These are phyloP conservation scores for Talaromyces islandicus DNA, from an alignment of 2,329 filamentous ascomycete species.

Conservation along the genomic window DNA sequence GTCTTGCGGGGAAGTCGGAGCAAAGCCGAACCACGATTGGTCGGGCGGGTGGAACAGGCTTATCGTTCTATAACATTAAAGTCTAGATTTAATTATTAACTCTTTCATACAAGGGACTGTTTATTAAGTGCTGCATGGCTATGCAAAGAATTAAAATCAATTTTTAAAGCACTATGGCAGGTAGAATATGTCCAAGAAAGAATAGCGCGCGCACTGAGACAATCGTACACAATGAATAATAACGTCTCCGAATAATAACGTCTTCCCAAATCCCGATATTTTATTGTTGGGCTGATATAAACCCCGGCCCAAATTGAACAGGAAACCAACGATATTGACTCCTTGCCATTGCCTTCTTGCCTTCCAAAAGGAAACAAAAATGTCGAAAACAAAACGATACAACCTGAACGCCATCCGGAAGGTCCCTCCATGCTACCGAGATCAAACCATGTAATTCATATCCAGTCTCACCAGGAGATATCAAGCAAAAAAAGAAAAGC, in stretches of 20 bases:
- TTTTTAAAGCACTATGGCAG: neutral
- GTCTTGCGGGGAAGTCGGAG: neutral
- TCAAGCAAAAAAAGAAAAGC: neutral
- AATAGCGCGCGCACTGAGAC: neutral
- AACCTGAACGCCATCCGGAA: neutral
- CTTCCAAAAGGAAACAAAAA: neutral
- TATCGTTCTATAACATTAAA: neutral
- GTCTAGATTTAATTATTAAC: neutral
- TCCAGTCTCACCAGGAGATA: conserved; percentile 11
- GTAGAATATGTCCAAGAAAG: neutral
- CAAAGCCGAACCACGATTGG: neutral
- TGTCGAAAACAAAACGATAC: neutral
- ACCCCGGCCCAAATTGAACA: neutral
- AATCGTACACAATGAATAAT: neutral
- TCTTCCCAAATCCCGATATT: neutral
- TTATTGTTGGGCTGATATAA: neutral
- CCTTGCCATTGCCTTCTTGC: neutral
- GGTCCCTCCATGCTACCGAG: neutral
- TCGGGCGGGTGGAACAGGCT: neutral
- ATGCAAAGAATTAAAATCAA: neutral
- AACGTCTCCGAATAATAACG: neutral
- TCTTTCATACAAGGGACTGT: neutral
- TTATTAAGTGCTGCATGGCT: neutral
- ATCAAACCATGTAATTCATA: neutral
- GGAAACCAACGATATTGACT: neutral